A percentile compares a stretch with the other conserved stretches of the same genome.
Evolutionary conservation across 1,284 basidiomycete species (phyloP).

Genomic region (Leccinum solheimii): DNA sequence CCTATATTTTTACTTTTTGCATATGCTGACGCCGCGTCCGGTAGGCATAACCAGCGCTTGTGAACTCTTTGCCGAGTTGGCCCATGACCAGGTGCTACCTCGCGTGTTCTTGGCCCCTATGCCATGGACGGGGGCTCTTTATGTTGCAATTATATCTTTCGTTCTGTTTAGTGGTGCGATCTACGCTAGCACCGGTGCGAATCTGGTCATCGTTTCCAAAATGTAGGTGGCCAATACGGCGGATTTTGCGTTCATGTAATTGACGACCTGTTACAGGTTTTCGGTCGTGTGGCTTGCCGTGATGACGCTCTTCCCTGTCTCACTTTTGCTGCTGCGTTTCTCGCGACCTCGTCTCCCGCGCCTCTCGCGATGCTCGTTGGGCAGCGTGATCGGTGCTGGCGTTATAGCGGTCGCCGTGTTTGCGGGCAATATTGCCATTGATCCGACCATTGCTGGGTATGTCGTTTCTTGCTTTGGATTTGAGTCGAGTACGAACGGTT

Average conservation of each 20-base stretch:
- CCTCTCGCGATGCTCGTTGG: conserved; percentile 40
- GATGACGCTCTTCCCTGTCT: conserved; percentile 63
- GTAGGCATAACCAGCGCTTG: conserved; percentile 59
- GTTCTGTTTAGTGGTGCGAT: conserved; percentile 50
- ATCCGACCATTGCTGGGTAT: conserved; percentile 56
- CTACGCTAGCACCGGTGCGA: conserved; percentile 59
- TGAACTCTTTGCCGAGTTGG: conserved; percentile 58
- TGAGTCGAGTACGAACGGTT: not conserved
- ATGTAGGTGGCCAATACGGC: conserved; percentile 40
- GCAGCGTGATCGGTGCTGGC: conserved; percentile 43
- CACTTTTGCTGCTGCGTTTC: conserved; percentile 61
- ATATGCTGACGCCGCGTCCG: conserved; percentile 2
- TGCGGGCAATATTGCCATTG: conserved; percentile 60
- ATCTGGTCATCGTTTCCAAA: conserved; percentile 53
- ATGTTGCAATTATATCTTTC: conserved; percentile 54
- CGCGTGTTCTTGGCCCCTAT: conserved; percentile 48
- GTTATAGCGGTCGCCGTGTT: conserved; percentile 48
- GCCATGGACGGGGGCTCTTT: conserved; percentile 53
- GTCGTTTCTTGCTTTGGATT: conserved; percentile 15
- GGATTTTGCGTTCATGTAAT: not conserved
- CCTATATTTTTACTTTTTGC: not conserved
- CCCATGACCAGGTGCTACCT: conserved; percentile 62
- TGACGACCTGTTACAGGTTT: conserved; percentile 41
- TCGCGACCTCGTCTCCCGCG: conserved; percentile 61
- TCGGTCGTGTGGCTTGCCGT: conserved; percentile 64